Conservation (phyloP, 257 asterid genomes). For the Nicotiana knightiana region DNA sequence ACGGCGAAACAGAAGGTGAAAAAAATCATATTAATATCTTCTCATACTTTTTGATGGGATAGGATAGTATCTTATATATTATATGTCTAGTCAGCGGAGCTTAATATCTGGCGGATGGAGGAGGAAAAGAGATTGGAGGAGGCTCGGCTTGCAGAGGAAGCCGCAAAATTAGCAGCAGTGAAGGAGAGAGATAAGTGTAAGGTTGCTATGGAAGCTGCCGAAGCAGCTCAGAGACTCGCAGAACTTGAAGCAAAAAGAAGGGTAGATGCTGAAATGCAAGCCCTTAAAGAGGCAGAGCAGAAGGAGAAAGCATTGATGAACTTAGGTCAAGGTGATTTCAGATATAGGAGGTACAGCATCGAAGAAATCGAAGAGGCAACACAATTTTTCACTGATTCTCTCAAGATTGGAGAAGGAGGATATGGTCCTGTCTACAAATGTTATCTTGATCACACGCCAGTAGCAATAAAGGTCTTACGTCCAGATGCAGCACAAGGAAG, state of each 20-base stretch:
- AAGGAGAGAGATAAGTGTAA: conserved; percentile 30
- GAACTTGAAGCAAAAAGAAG: conserved; percentile 41
- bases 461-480: conserved; percentile 77
- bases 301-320: not conserved
- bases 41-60: not conserved
- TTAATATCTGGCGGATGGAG: conserved; percentile 61
- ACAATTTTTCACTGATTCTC: conserved; percentile 33
- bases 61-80: not conserved
- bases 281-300: conserved; percentile 29
- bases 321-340: conserved; percentile 13
- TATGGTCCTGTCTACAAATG: conserved; percentile 92
- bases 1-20: conserved; percentile 70
- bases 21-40: not conserved
- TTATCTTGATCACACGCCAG: conserved; percentile 70
- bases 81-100: conserved; percentile 57
- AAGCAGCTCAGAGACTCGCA: conserved; percentile 42
- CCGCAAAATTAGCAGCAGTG: conserved; percentile 26
- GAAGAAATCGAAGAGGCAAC: conserved; percentile 92
- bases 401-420: conserved; percentile 91
- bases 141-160: conserved; percentile 40
- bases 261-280: conserved; percentile 33
- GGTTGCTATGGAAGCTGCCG: conserved; percentile 32
- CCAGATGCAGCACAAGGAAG: conserved; percentile 91
- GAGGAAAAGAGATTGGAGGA: conserved; percentile 67
- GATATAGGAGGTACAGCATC: conserved; percentile 57